These are phyloP conservation scores for Salix udensis DNA, from an alignment of 345 rosid species.

Conservation along the genomic window DNA sequence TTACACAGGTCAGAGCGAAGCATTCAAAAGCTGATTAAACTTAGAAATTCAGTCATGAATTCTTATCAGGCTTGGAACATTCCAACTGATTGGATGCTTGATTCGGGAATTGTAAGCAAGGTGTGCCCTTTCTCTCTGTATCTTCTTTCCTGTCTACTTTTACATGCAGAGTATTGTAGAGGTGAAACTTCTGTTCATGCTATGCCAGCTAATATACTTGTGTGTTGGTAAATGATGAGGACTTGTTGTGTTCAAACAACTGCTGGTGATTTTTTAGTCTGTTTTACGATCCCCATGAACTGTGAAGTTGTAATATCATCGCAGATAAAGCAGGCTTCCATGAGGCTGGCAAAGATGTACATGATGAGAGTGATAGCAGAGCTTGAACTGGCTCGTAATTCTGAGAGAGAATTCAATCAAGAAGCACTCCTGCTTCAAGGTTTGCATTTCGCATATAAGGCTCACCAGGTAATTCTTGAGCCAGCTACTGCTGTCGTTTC, in stretches of 20 bases:
- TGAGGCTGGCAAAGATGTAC: slow-evolving; percentile 71
- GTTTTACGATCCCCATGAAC: too few species aligned
- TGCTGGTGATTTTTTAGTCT: too few species aligned
- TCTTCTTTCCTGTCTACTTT: not conserved
- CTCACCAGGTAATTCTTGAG: slow-evolving; percentile 61
- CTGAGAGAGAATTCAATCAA: slow-evolving; percentile 61
- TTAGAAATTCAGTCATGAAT: slow-evolving; percentile 51
- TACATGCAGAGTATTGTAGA: too few species aligned
- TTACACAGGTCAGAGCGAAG: slow-evolving; percentile 62
- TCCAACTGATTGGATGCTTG: slow-evolving; percentile 90
- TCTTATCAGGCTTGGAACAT: slow-evolving; percentile 62
- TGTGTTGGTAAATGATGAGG: too few species aligned
- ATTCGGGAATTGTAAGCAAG: slow-evolving; percentile 62
- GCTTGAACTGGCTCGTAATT: slow-evolving; percentile 49
- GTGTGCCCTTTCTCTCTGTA: slow-evolving; percentile 21
- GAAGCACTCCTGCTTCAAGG: slow-evolving; percentile 81
- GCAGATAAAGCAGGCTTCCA: slow-evolving; percentile 70
- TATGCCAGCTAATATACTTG: too few species aligned
- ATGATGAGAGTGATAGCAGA: slow-evolving; percentile 73
- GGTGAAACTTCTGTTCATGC: too few species aligned
- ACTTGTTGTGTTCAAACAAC: too few species aligned
- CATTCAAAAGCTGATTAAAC: slow-evolving; percentile 52
- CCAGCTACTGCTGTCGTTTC: not conserved
- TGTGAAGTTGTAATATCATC: not conserved
- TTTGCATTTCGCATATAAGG: slow-evolving; percentile 68